Base-by-base conservation (phyloP, 805 yeast species). In the Teunomyces stri region DNA sequence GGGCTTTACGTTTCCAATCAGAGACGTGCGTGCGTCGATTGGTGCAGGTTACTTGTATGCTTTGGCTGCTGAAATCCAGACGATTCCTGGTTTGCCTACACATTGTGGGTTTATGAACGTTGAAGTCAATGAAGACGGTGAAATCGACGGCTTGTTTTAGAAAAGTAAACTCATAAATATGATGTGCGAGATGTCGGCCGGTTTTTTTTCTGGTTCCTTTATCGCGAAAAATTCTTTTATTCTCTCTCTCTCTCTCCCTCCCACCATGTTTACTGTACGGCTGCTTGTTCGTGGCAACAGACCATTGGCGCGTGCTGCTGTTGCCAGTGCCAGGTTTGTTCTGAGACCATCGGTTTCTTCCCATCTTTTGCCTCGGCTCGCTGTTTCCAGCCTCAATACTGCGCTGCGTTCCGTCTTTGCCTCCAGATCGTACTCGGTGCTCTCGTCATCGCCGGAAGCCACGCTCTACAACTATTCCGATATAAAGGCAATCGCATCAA, bases 41-140 rank as follows among this genome's bases (percentile, higher is more conserved):
- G 95, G 95, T 68, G 94, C 94, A 33, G 94, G 94, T 4, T 87
- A 87, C 68, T 75, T 87, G 66, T 87, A 86, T 61, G 94, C 92
- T 4, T 74, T 87, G 58, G 94, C 95, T 4, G 94, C 89, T 46
- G 91, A 86, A 66, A 87, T 87, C 60, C 88, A 84, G 74, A 87
- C 95, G 39, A 87, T 87, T 59, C 95, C 95, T 25, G 94, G 95
- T 50, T 76, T 87, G 64, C 88, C 94, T 48, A 87, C 95, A 3
- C 87, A 85, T 62, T 82, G 88, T 64, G 94, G 95, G 35, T 87
- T 83, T 70, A 87, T 87, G 92, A 85, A 87, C 57, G 89, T 87
- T 43, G 94, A 87, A 68, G 89, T 87, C 45, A 79, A 81, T 60
- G 89, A 83, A 36, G 80, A 85, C 52, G 92, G 91, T 48, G 88